phyloP scores from a whole-genome alignment of 1,139 yeast species.

The Meyerozyma sp. region DNA sequence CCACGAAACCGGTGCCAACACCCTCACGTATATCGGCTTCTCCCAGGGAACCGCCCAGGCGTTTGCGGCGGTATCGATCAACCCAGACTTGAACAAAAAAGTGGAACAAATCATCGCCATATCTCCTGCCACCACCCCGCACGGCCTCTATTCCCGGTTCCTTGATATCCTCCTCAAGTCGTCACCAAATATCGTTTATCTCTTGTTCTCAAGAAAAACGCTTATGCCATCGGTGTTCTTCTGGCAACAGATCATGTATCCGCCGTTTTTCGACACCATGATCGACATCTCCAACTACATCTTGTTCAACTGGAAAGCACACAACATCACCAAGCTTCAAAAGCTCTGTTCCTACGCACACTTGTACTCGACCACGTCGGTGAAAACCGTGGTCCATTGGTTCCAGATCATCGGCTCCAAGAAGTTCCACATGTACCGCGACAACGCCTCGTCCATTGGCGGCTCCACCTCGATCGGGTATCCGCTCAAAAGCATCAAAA shows the following conservation, averaged over 20 bases:
- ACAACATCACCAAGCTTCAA: slow-evolving; percentile 65
- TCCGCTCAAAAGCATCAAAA: slow-evolving; percentile 50
- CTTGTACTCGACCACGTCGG: slow-evolving; percentile 84
- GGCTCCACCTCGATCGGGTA: slow-evolving; percentile 39
- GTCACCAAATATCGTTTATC: slow-evolving; percentile 69
- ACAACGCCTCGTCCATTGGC: slow-evolving; percentile 30
- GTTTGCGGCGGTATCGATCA: slow-evolving; percentile 72
- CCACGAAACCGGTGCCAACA: slow-evolving; percentile 16
- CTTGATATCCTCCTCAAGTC: slow-evolving; percentile 75
- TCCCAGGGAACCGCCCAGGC: slow-evolving; percentile 93
- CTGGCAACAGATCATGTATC: slow-evolving; percentile 81
- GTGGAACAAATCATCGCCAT: slow-evolving; percentile 72
- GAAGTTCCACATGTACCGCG: slow-evolving; percentile 86
- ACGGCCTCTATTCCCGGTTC: slow-evolving; percentile 69
- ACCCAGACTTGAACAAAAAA: slow-evolving; percentile 61
- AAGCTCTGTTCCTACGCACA: slow-evolving; percentile 77
- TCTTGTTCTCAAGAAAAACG: slow-evolving; percentile 69
- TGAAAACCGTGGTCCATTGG: slow-evolving; percentile 93
- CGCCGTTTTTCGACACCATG: slow-evolving; percentile 69
- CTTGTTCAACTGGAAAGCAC: slow-evolving; percentile 74
- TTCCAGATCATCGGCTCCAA: slow-evolving; percentile 83
- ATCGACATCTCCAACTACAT: slow-evolving; percentile 66
- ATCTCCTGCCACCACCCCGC: slow-evolving; percentile 94
- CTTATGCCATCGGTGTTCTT: slow-evolving; percentile 72
- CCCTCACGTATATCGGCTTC: slow-evolving; percentile 72